Percentiles rank a stretch among this genome's conserved stretches.
phyloP scores from a whole-genome alignment of 2,329 filamentous ascomycete species.

The Ophiostoma pallidulum region DNA sequence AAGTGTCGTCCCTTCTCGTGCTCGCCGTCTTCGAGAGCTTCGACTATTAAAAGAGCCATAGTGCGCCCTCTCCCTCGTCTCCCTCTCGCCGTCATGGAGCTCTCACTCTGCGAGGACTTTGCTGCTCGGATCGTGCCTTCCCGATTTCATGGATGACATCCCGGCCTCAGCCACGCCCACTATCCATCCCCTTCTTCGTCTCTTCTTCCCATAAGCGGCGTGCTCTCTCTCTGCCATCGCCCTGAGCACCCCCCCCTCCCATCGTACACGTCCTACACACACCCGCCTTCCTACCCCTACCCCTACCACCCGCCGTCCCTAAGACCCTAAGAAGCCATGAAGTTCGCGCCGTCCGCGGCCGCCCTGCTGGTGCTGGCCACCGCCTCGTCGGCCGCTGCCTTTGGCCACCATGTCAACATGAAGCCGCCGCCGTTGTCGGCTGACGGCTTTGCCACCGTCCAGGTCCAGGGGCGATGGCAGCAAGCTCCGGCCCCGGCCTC shows the following conservation, averaged over 20 bases:
- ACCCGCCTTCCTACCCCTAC: neutral
- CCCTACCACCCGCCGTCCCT: too few relatives aligned
- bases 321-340: slow-evolving; percentile 4
- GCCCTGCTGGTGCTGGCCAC: slow-evolving; percentile 6
- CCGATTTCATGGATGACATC: too few relatives aligned
- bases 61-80: too few relatives aligned
- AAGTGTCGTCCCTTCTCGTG: too few relatives aligned
- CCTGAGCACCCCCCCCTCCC: too few relatives aligned
- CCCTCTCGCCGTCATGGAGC: too few relatives aligned
- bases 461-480: neutral
- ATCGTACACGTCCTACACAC: too few relatives aligned
- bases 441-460: neutral
- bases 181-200: neutral
- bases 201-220: too few relatives aligned
- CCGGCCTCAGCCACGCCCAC: too few relatives aligned
- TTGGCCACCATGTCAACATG: slow-evolving; percentile 6
- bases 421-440: slow-evolving; percentile 5
- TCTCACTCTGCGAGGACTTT: too few relatives aligned
- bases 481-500: neutral
- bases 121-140: slow-evolving; percentile 4
- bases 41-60: too few relatives aligned
- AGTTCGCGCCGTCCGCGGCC: neutral
- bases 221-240: neutral
- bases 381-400: neutral
- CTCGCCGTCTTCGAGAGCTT: too few relatives aligned